Percentiles rank a stretch among this genome's conserved stretches.
phyloP scores from a whole-genome alignment of 2,329 filamentous ascomycete species.

The Colletotrichum sublineola region DNA sequence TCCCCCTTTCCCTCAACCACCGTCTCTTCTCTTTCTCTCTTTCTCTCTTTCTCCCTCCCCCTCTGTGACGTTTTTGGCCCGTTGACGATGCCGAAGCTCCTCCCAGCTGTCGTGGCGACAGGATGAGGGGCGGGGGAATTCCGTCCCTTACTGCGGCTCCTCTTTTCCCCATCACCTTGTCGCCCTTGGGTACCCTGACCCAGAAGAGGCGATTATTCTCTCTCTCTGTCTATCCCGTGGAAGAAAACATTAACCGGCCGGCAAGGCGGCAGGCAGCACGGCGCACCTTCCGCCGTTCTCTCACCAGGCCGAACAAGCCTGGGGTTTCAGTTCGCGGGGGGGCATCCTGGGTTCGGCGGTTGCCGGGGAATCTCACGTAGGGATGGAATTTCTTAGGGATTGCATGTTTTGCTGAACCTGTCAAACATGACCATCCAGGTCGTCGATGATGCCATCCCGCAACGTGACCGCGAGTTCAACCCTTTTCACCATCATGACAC shows the following conservation, averaged over 20 bases:
- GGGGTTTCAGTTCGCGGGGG: background rate
- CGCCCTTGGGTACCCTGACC: background rate
- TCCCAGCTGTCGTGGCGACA: background rate
- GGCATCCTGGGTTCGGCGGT: background rate
- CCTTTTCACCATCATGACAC: background rate
- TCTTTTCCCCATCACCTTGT: background rate
- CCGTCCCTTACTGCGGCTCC: background rate
- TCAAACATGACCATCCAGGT: background rate
- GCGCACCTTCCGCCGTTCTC: no score
- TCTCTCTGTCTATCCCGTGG: background rate
- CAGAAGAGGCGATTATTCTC: background rate
- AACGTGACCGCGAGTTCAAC: background rate
- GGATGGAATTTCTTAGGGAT: background rate
- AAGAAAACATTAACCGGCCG: background rate
- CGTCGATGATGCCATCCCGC: background rate
- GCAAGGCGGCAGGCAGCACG: background rate
- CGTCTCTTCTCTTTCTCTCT: no score
- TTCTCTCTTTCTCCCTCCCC: background rate
- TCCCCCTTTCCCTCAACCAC: no score
- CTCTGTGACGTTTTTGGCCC: background rate
- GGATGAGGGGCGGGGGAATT: background rate
- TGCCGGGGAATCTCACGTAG: background rate
- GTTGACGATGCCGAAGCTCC: background rate
- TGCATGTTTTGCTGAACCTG: background rate
- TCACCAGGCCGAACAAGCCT: background rate